Base-by-base conservation (phyloP, 2,329 filamentous ascomycete genomes). In the Geoglossum cookeanum region DNA sequence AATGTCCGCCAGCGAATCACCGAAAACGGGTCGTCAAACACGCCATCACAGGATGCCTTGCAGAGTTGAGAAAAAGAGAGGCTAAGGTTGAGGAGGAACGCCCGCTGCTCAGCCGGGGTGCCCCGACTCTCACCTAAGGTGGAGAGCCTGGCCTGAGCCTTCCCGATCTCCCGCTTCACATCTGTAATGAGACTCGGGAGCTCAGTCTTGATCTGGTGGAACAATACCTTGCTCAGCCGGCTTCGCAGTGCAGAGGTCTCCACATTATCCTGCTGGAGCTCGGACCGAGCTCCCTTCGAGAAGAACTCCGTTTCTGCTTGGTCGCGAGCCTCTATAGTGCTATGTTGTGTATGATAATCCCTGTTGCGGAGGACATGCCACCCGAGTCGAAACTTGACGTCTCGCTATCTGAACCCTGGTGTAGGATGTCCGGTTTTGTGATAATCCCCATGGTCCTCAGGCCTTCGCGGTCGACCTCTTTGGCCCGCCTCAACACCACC, bases 371-470 rank as follows among this genome's bases (percentile, higher is more conserved):
- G 51, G 3, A 66, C 62, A 57, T 67, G 64, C 64, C 65, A 67
- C 2, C 64, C 65, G n/a, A 67, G 63, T 1, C 56, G 54, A 47
- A 67, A 39, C 4, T 52, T 4, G 47, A 45, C 15, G 35, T 29
- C 55, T 68, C 64, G 13, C 58, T 64, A 13, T 61, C 63, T 22
- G 65, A 67, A 11, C 65, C 67, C 15, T 55, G 57, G 47, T 60
- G 59, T 1, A 69, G 59, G 0, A 60, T 59, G 57, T 70, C 68
- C 1, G 67, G 68, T 58, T 69, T 69, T 15, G 68, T 70, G 58
- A 71, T 65, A 54, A 70, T 65, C 11, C 68, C 68, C 17, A 70
- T 59, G 7, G 68, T 70, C 4, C 71, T 65, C 44, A 64, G 58
- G 17, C 65, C 62, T 0, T 60, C 33, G 1, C 57, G 59, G 55